Evolutionary conservation across 495 filamentous ascomycete genomes (phyloP).

Genomic region (Podospora fimiseda): DNA sequence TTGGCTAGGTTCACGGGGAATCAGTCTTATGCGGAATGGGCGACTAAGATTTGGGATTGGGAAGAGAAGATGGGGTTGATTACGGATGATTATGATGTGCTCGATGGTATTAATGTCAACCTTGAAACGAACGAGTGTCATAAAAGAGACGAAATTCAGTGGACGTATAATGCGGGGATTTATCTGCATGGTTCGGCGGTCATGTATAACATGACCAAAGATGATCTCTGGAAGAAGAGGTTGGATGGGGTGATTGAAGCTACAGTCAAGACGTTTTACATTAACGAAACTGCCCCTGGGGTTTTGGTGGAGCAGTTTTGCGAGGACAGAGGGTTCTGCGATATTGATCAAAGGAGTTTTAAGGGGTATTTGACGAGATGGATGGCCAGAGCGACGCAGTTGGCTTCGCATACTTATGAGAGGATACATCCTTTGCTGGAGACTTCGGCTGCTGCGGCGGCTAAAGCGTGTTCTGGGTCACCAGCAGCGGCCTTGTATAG

Average conservation of each 20-base stretch:
- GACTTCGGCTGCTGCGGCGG: slow-evolving; percentile 55
- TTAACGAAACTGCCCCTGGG: slow-evolving; percentile 30
- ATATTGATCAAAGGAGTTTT: slow-evolving; percentile 65
- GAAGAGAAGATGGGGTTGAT: slow-evolving; percentile 54
- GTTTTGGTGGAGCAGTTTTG: slow-evolving; percentile 65
- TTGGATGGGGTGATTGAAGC: slow-evolving; percentile 50
- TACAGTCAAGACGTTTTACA: slow-evolving; percentile 51
- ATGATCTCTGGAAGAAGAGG: slow-evolving; percentile 53
- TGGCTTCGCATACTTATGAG: slow-evolving; percentile 57
- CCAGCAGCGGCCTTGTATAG: slow-evolving; percentile 39
- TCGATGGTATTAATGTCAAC: slow-evolving; percentile 57
- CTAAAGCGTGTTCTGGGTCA: slow-evolving; percentile 55
- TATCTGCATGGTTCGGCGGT: slow-evolving; percentile 66
- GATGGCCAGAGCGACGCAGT: slow-evolving; percentile 58
- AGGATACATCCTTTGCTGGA: slow-evolving; percentile 52
- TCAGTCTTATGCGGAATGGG: slow-evolving; percentile 70
- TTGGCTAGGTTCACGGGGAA: slow-evolving; percentile 71
- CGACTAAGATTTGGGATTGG: slow-evolving; percentile 67
- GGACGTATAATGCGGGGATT: slow-evolving; percentile 71
- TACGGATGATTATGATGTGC: slow-evolving; percentile 53
- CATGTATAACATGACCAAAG: slow-evolving; percentile 64
- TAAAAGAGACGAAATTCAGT: slow-evolving; percentile 57
- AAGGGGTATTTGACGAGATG: slow-evolving; percentile 69
- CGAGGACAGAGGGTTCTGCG: slow-evolving; percentile 58
- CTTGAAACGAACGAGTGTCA: slow-evolving; percentile 43